Evolutionary conservation across 1,139 yeast genomes (phyloP).

Genomic region (Candida tropicalis): DNA sequence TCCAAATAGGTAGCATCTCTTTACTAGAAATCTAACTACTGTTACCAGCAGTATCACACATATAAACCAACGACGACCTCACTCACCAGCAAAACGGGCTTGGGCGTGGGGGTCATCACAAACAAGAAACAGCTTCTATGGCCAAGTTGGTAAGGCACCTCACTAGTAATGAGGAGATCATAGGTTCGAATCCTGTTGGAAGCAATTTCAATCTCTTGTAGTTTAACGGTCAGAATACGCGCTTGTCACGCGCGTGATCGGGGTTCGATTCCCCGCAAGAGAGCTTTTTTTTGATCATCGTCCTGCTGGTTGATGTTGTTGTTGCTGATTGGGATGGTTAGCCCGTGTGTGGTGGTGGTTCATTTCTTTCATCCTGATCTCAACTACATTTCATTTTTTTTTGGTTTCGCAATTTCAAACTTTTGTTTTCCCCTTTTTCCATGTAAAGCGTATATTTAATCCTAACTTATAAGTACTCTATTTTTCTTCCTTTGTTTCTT

Average conservation of each 20-base stretch:
- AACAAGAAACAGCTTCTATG: not conserved
- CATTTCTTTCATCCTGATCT: too few species aligned
- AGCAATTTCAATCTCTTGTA: not conserved
- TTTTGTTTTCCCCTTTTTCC: too few species aligned
- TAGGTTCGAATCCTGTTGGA: conserved; percentile 5
- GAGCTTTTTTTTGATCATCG: not conserved
- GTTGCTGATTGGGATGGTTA: too few species aligned
- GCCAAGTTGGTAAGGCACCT: conserved; percentile 6
- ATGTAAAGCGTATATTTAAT: not conserved
- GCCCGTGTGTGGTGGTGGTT: too few species aligned
- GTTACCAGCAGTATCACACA: not conserved
- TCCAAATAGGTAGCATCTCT: too few species aligned
- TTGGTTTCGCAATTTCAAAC: too few species aligned
- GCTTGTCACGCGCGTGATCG: not conserved
- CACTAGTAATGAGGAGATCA: conserved; percentile 6
- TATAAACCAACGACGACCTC: not conserved
- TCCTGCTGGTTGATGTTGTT: too few species aligned
- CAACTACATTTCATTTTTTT: too few species aligned
- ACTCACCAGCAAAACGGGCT: not conserved
- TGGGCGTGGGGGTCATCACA: too few species aligned
- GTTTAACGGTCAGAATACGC: not conserved
- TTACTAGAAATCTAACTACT: too few species aligned
- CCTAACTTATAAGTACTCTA: not conserved
- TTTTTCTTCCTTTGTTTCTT: conserved; percentile 16
- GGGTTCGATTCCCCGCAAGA: conserved; percentile 1